A percentile compares a stretch with the other conserved stretches of the same genome.
Conservation (phyloP, 768 basidiomycete species). For the Tylopilus plumbeoviolaceoides region DNA sequence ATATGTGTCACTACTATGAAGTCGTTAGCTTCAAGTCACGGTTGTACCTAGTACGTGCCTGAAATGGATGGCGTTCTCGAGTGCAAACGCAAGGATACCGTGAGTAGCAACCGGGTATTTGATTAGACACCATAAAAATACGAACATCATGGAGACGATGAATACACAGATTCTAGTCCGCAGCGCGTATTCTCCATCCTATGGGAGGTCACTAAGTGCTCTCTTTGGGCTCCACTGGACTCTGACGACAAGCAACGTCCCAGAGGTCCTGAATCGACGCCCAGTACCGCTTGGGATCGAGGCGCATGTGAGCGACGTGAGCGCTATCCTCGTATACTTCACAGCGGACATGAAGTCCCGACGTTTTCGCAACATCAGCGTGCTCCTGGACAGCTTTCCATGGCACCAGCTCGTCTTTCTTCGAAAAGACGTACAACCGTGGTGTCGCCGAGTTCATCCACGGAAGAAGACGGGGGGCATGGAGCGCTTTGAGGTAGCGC, state of each 20-base stretch:
- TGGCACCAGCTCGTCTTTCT: conserved; percentile 29
- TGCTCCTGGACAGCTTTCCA: conserved; percentile 26
- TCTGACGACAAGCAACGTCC: conserved; percentile 11
- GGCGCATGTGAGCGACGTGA: conserved; percentile 34
- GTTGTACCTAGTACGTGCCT: background rate
- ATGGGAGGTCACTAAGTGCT: background rate
- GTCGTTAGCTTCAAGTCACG: too few species aligned
- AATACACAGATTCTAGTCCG: background rate
- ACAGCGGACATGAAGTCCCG: conserved; percentile 24
- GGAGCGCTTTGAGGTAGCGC: conserved; percentile 10
- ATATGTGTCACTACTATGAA: too few species aligned
- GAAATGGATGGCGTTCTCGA: background rate
- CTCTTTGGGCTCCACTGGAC: background rate
- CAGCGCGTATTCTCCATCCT: background rate
- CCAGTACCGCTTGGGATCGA: conserved; percentile 28
- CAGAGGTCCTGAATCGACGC: conserved; percentile 20
- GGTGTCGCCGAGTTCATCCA: conserved; percentile 32
- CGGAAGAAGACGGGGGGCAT: conserved; percentile 26
- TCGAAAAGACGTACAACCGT: conserved; percentile 35
- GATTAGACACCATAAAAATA: background rate
- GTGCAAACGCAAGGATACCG: background rate
- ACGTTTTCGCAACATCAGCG: conserved; percentile 16
- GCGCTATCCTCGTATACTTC: conserved; percentile 33
- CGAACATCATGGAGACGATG: background rate
- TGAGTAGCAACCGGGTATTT: background rate